phyloP scores from a whole-genome alignment of 805 yeast genomes.

The Pichia membranifaciens region DNA sequence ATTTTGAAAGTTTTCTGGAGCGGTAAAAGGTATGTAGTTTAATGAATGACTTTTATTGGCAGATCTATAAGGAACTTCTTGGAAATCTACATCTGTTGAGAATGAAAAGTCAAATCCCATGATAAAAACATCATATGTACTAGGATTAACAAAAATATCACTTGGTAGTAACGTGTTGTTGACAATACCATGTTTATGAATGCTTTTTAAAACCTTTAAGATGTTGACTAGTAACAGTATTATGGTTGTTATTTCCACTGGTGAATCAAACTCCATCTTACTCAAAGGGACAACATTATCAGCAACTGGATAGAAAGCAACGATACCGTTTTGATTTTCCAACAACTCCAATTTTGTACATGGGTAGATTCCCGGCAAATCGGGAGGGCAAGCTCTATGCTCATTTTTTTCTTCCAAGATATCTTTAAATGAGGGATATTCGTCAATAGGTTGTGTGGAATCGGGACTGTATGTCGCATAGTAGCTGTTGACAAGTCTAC shows the following conservation, averaged over 20 bases:
- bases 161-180: slow-evolving; percentile 42
- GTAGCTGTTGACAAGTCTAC: slow-evolving; percentile 14
- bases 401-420: slow-evolving; percentile 4
- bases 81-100: slow-evolving; percentile 36
- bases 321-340: slow-evolving; percentile 5
- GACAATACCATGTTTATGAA: slow-evolving; percentile 39
- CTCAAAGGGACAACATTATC: not conserved
- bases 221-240: slow-evolving; percentile 21
- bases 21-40: slow-evolving; percentile 40
- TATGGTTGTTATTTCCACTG: slow-evolving; percentile 20
- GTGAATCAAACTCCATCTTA: slow-evolving; percentile 1
- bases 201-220: slow-evolving; percentile 21
- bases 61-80: slow-evolving; percentile 37
- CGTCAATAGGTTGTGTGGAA: not conserved
- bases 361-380: slow-evolving; percentile 8
- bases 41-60: slow-evolving; percentile 34
- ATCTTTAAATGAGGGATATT: not conserved
- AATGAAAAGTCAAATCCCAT: slow-evolving; percentile 47
- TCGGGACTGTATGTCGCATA: slow-evolving; percentile 11
- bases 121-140: slow-evolving; percentile 31
- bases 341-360: slow-evolving; percentile 3
- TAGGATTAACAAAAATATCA: slow-evolving; percentile 33
- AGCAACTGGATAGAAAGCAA: slow-evolving; percentile 8
- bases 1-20: slow-evolving; percentile 46
- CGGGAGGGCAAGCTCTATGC: slow-evolving; percentile 11